Percentiles rank a stretch among this genome's conserved stretches.
phyloP scores from a whole-genome alignment of 441 rosid genomes.

The Adansonia rubrostipa region DNA sequence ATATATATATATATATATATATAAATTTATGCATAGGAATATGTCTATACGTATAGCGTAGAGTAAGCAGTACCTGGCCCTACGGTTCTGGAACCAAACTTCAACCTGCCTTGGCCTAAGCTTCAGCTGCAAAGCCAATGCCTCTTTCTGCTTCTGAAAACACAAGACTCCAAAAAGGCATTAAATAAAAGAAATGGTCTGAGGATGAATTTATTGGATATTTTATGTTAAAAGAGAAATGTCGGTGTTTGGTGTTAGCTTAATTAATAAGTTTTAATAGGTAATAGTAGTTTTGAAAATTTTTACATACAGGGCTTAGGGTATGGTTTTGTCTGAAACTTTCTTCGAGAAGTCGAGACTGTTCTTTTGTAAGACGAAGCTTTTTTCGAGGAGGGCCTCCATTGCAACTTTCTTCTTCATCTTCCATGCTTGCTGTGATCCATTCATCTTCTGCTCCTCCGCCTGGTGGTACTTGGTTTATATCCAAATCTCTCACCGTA shows the following conservation, averaged over 20 bases:
- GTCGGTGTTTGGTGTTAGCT: conserved; percentile 2
- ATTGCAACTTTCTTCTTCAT: conserved; percentile 58
- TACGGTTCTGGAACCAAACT: conserved; percentile 87
- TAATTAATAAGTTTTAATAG: neutral
- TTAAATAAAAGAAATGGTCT: conserved; percentile 14
- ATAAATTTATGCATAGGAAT: neutral
- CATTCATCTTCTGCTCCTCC: conserved; percentile 44
- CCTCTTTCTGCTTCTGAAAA: conserved; percentile 73
- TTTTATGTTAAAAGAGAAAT: conserved; percentile 6
- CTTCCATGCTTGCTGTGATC: conserved; percentile 44
- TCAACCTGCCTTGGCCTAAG: conserved; percentile 73
- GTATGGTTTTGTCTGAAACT: conserved; percentile 89
- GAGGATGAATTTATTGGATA: neutral
- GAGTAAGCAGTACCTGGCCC: conserved; percentile 66
- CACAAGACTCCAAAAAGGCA: conserved; percentile 1
- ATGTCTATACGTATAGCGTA: neutral
- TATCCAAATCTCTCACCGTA: conserved; percentile 63
- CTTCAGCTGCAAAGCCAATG: conserved; percentile 63
- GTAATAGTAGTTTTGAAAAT: neutral
- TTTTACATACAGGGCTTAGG: conserved; percentile 65
- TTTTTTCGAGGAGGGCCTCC: conserved; percentile 77
- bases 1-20: neutral
- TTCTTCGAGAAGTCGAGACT: conserved; percentile 91
- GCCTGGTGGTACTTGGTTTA: conserved; percentile 58
- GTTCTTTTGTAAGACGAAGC: conserved; percentile 88